These are phyloP conservation scores for Zygosaccharomyces kombuchaensis DNA, from an alignment of 805 yeast species.

Conservation along the genomic window DNA sequence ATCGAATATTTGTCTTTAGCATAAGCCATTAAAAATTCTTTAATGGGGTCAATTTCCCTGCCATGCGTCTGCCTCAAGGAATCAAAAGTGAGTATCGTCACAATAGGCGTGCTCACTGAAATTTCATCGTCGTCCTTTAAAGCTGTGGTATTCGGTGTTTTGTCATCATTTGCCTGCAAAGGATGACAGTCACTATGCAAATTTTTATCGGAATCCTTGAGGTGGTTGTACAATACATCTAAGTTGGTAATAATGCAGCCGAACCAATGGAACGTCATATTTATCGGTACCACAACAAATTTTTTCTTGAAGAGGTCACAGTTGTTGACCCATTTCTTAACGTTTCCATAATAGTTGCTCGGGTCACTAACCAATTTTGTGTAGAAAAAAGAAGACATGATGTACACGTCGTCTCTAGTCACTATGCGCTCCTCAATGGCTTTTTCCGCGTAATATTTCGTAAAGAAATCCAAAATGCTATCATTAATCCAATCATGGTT, in stretches of 20 bases:
- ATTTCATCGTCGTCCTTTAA: slow-evolving; percentile 17
- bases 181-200: background rate
- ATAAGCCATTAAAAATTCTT: slow-evolving; percentile 57
- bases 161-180: slow-evolving; percentile 4
- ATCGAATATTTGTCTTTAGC: slow-evolving; percentile 60
- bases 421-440: slow-evolving; percentile 31
- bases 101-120: slow-evolving; percentile 18
- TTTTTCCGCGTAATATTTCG: slow-evolving; percentile 51
- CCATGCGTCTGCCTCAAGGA: slow-evolving; percentile 61
- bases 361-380: slow-evolving; percentile 49
- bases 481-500: slow-evolving; percentile 89
- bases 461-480: slow-evolving; percentile 77
- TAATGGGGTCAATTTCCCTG: slow-evolving; percentile 49
- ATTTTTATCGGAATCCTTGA: slow-evolving; percentile 6
- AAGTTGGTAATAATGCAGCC: slow-evolving; percentile 64
- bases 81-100: slow-evolving; percentile 62
- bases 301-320: slow-evolving; percentile 56
- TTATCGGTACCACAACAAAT: slow-evolving; percentile 73
- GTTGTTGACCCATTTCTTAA: slow-evolving; percentile 74
- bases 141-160: background rate
- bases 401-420: slow-evolving; percentile 39
- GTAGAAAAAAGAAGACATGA: slow-evolving; percentile 82
- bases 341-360: slow-evolving; percentile 50
- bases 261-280: slow-evolving; percentile 83
- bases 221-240: slow-evolving; percentile 29